These are phyloP conservation scores for Debaryomyces maramus DNA, from an alignment of 805 yeast genomes.

Conservation along the genomic window DNA sequence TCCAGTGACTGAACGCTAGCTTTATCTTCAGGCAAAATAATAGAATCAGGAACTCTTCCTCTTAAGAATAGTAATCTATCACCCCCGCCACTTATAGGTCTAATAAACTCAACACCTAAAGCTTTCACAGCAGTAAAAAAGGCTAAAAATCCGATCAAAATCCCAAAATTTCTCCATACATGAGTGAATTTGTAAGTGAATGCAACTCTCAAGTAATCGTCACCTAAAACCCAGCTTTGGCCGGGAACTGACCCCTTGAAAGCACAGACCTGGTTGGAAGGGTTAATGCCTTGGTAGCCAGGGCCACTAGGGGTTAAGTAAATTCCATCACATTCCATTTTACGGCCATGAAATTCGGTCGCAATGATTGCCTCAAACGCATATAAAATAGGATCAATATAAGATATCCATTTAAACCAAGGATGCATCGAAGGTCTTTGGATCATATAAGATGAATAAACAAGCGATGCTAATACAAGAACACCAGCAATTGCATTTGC, in stretches of 20 bases:
- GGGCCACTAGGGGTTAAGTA: constrained; percentile 27
- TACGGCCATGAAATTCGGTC: constrained; percentile 31
- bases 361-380: constrained; percentile 30
- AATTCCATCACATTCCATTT: constrained; percentile 23
- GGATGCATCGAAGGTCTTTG: constrained; percentile 35
- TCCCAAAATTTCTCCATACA: constrained; percentile 50
- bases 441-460: constrained; percentile 32
- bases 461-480: constrained; percentile 32
- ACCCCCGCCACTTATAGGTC: constrained; percentile 34
- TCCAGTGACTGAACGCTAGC: constrained; percentile 6
- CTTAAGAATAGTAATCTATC: constrained; percentile 30
- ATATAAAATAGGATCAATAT: constrained; percentile 30
- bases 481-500: constrained; percentile 59
- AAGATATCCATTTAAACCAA: constrained; percentile 42
- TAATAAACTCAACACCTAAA: constrained; percentile 25
- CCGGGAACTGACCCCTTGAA: constrained; percentile 20
- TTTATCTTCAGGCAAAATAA: constrained; percentile 15
- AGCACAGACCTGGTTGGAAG: constrained; percentile 19
- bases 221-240: constrained; percentile 28
- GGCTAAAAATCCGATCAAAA: constrained; percentile 33
- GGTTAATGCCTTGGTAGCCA: constrained; percentile 16
- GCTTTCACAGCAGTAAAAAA: constrained; percentile 21
- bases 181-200: constrained; percentile 38
- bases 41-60: constrained; percentile 21
- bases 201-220: constrained; percentile 31